phyloP scores from a whole-genome alignment of 225 moss, liverwort and hornwort species.

The Polytrichum formosum region DNA sequence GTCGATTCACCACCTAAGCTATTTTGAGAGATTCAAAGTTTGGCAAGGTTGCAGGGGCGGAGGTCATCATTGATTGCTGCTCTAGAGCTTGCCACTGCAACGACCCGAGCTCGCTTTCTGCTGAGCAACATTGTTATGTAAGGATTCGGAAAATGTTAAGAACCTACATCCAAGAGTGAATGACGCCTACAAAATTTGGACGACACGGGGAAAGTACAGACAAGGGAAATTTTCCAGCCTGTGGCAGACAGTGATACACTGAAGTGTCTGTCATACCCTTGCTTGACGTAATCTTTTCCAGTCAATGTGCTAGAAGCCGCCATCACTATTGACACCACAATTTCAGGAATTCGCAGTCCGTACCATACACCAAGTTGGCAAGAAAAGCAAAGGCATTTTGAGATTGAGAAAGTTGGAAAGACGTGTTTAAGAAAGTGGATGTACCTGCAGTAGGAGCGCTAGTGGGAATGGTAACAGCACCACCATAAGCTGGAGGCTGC shows the following conservation, averaged over 20 bases:
- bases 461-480: slow-evolving; percentile 68
- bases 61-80: slow-evolving; percentile 54
- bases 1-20: slow-evolving; percentile 22
- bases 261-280: no score
- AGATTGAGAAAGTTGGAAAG: no score
- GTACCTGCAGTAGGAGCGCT: slow-evolving; percentile 81
- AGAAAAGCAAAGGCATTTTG: no score
- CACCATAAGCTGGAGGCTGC: slow-evolving; percentile 81
- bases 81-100: slow-evolving; percentile 63
- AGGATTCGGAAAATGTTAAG: slow-evolving; percentile 15
- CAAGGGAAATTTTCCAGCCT: no score
- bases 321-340: neutral
- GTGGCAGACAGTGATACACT: no score
- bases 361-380: neutral
- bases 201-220: no score
- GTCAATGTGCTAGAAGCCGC: no score
- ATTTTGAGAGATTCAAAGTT: slow-evolving; percentile 49
- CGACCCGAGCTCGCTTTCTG: slow-evolving; percentile 60
- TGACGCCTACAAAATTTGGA: no score
- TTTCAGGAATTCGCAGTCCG: neutral
- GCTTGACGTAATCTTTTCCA: no score
- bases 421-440: no score
- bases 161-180: slow-evolving; percentile 6
- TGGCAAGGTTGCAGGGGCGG: slow-evolving; percentile 53
- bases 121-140: slow-evolving; percentile 54